Evolutionary conservation across 306 rosid genomes (phyloP).

Genomic region (Cucurbita moschata): DNA sequence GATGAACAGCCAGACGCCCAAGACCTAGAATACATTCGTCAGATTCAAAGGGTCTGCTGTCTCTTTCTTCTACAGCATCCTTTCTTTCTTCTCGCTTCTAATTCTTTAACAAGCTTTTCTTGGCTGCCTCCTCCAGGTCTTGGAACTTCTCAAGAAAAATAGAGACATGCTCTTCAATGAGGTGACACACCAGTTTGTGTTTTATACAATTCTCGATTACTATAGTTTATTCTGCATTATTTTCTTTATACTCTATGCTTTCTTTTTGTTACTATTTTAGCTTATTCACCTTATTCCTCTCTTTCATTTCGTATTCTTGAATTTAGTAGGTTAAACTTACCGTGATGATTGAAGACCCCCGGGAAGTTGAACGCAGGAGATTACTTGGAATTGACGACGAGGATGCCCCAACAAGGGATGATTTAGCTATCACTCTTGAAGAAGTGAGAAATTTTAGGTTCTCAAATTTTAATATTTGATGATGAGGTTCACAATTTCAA

Average conservation of each 20-base stretch:
- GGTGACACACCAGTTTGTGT: constrained; percentile 26
- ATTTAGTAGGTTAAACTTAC: constrained; percentile 64
- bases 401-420: constrained; percentile 76
- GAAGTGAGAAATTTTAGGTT: constrained; percentile 32
- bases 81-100: not conserved
- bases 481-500: not conserved
- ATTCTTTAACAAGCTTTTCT: not conserved
- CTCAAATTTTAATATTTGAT: not conserved
- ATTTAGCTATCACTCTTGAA: constrained; percentile 60
- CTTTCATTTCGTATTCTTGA: not conserved
- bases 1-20: constrained; percentile 20
- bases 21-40: constrained; percentile 49
- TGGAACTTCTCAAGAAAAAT: constrained; percentile 72
- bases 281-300: not conserved
- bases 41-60: constrained; percentile 47
- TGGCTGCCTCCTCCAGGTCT: constrained; percentile 25
- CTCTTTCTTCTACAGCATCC: not conserved
- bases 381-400: constrained; percentile 81
- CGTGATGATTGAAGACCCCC: constrained; percentile 80
- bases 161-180: constrained; percentile 87
- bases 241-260: not conserved
- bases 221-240: not conserved
- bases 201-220: not conserved
- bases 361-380: constrained; percentile 79
- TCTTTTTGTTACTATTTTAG: not conserved